phyloP scores from a whole-genome alignment of 2,329 filamentous ascomycete genomes.

The Cladorrhinum sp. region DNA sequence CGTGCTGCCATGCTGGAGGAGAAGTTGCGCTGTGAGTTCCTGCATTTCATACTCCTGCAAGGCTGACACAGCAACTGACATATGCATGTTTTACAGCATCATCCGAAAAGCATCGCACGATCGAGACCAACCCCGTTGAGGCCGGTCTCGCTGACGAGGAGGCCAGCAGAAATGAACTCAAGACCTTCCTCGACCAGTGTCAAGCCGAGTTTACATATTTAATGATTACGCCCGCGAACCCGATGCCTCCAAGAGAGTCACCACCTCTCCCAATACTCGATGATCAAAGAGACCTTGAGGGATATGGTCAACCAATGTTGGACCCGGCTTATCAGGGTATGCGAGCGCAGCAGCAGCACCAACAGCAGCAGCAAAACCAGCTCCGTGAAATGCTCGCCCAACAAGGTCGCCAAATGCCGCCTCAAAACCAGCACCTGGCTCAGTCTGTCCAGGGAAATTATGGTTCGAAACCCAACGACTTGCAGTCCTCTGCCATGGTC shows the following conservation, averaged over 20 bases:
- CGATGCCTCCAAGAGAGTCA: slow-evolving; percentile 61
- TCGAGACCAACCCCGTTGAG: slow-evolving; percentile 46
- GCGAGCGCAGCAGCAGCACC: slow-evolving; percentile 52
- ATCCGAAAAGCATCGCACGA: slow-evolving; percentile 43
- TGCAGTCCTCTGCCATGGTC: slow-evolving; percentile 49
- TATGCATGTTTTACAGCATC: slow-evolving; percentile 34
- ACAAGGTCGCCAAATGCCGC: slow-evolving; percentile 48
- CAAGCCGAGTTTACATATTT: slow-evolving; percentile 65
- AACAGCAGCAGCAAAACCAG: slow-evolving; percentile 56
- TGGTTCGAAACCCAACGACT: slow-evolving; percentile 35
- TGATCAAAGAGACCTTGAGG: slow-evolving; percentile 55
- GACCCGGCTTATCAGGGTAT: slow-evolving; percentile 34
- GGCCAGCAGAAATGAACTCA: slow-evolving; percentile 51
- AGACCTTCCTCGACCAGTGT: slow-evolving; percentile 62
- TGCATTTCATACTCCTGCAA: not conserved
- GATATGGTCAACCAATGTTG: slow-evolving; percentile 37
- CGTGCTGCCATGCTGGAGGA: slow-evolving; percentile 54
- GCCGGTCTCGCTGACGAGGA: slow-evolving; percentile 46
- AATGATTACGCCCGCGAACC: slow-evolving; percentile 66
- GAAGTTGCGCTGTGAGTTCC: slow-evolving; percentile 52
- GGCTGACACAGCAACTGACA: slow-evolving; percentile 14
- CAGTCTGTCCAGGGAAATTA: slow-evolving; percentile 43
- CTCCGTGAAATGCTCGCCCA: slow-evolving; percentile 46
- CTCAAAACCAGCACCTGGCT: slow-evolving; percentile 57
- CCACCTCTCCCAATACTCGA: slow-evolving; percentile 57